Percentiles rank a stretch among this genome's conserved stretches.
These are phyloP conservation scores for Ligustrum vulgare DNA, from an alignment of 257 asterid genomes.

Conservation along the genomic window DNA sequence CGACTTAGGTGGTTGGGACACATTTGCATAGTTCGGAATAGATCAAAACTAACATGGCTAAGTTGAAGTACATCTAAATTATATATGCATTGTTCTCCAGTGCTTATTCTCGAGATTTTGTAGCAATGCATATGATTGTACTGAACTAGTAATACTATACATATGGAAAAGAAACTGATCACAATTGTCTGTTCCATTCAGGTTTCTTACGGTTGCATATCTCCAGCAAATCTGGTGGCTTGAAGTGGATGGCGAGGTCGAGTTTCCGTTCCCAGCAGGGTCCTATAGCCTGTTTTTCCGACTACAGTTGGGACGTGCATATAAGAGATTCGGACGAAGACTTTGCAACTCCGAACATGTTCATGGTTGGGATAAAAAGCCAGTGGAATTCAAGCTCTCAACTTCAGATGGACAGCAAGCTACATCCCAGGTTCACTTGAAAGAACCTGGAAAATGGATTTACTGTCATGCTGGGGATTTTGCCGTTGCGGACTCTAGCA, in stretches of 20 bases:
- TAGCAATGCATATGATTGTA: background rate
- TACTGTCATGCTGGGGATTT: slow-evolving; percentile 55
- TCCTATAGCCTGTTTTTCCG: slow-evolving; percentile 78
- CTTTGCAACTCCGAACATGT: slow-evolving; percentile 66
- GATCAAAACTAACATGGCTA: background rate
- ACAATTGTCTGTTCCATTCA: slow-evolving; percentile 22
- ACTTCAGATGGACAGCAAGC: slow-evolving; percentile 81
- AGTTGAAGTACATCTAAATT: background rate
- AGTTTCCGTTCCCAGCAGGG: slow-evolving; percentile 82
- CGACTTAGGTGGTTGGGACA: background rate
- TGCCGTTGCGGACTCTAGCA: slow-evolving; percentile 22
- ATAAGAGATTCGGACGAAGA: slow-evolving; percentile 66
- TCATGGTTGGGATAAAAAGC: slow-evolving; percentile 92
- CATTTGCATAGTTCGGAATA: no score
- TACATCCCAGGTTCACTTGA: slow-evolving; percentile 68
- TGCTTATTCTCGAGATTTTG: background rate
- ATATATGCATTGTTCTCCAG: background rate
- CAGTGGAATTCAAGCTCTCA: slow-evolving; percentile 68
- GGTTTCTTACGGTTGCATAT: slow-evolving; percentile 77
- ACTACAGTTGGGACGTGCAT: slow-evolving; percentile 67
- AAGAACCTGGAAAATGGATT: slow-evolving; percentile 76
- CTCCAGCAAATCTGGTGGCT: slow-evolving; percentile 99
- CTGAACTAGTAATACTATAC: background rate
- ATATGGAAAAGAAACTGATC: background rate
- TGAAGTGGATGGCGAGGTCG: slow-evolving; percentile 82